A percentile compares a stretch with the other conserved stretches of the same genome.
phyloP scores from a whole-genome alignment of 179 eudicot genomes.

The Spergularia azorica region DNA sequence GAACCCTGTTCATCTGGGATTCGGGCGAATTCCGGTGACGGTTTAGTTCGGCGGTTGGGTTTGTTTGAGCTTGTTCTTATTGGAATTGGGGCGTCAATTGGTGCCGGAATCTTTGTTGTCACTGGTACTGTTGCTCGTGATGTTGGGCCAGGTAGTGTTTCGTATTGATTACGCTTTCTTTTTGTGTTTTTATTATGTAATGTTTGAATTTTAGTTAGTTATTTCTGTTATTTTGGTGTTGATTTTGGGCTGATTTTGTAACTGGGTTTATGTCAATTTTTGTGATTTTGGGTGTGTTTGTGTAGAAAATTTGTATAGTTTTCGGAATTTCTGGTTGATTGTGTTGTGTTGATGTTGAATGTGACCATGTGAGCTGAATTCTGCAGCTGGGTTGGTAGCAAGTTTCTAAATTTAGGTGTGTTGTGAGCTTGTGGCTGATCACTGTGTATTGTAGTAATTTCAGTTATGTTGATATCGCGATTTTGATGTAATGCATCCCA shows the following conservation, averaged over 20 bases:
- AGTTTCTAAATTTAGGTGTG: not conserved
- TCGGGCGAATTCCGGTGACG: slow-evolving; percentile 49
- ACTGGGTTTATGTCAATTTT: not conserved
- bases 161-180: not conserved
- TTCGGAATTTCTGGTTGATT: too few relatives aligned
- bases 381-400: not conserved
- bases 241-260: slow-evolving; percentile 8
- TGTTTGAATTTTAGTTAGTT: slow-evolving; percentile 15
- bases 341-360: not conserved
- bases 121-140: slow-evolving; percentile 96
- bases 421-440: not conserved
- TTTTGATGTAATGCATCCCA: too few relatives aligned
- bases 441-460: not conserved
- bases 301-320: not conserved
- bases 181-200: not conserved
- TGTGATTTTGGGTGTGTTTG: not conserved
- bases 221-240: not conserved
- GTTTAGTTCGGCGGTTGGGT: slow-evolving; percentile 73
- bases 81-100: slow-evolving; percentile 94
- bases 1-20: slow-evolving; percentile 26
- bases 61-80: slow-evolving; percentile 70
- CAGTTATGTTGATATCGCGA: too few relatives aligned
- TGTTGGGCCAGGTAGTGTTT: slow-evolving; percentile 73
- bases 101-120: slow-evolving; percentile 94
- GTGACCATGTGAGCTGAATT: not conserved